phyloP scores from a whole-genome alignment of 768 basidiomycete species.

The Lenzites betulinus region DNA sequence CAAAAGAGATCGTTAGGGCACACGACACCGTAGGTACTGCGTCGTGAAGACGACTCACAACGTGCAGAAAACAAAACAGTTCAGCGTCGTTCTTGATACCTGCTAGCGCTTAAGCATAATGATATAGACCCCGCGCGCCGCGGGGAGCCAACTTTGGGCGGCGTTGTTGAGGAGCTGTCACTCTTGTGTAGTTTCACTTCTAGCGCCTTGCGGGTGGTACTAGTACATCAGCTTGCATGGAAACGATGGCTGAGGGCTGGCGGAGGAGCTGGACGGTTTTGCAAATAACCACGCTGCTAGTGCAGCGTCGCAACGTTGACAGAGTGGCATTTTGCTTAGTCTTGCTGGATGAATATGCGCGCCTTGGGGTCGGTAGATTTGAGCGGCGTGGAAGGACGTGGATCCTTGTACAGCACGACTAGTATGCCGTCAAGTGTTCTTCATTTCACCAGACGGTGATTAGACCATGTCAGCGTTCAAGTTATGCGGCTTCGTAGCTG shows the following conservation, averaged over 20 bases:
- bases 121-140: neutral
- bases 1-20: conserved; percentile 11
- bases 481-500: too few species aligned
- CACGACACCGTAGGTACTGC: neutral
- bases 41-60: neutral
- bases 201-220: neutral
- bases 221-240: neutral
- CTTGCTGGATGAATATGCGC: too few species aligned
- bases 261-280: too few species aligned
- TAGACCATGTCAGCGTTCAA: too few species aligned
- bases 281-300: too few species aligned
- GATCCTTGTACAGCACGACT: too few species aligned
- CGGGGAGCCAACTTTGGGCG: neutral
- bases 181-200: conserved; percentile 1
- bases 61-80: conserved; percentile 9
- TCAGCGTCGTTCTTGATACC: neutral
- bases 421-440: too few species aligned
- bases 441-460: too few species aligned
- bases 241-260: neutral
- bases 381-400: too few species aligned
- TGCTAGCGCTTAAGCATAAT: neutral
- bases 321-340: too few species aligned
- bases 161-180: neutral
- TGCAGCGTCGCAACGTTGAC: too few species aligned
- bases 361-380: too few species aligned